A percentile compares a stretch with the other conserved stretches of the same genome.
These are phyloP conservation scores for Suillus cothurnatus DNA, from an alignment of 768 basidiomycete genomes.

Conservation along the genomic window DNA sequence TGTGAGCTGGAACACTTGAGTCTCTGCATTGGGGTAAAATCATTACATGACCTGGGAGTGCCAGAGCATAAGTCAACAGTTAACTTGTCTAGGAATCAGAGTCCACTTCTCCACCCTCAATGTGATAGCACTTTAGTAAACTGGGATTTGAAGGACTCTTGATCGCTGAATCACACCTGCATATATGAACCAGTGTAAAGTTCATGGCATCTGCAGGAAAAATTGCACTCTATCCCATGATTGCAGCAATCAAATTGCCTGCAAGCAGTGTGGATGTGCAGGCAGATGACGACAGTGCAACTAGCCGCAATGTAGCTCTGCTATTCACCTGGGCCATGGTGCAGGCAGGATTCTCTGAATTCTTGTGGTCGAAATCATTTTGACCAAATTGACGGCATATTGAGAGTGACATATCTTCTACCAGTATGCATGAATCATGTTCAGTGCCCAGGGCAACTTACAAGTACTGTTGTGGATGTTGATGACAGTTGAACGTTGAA, in stretches of 20 bases:
- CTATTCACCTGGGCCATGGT: too few relatives aligned
- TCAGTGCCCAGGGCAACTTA: not conserved
- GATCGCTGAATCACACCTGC: not conserved
- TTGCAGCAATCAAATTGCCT: not conserved
- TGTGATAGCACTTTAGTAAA: not conserved
- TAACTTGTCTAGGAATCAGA: not conserved
- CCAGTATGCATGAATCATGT: not conserved
- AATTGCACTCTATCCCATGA: too few relatives aligned
- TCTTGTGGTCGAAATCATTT: not conserved
- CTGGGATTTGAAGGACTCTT: not conserved
- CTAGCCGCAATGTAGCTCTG: too few relatives aligned
- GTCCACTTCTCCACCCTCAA: not conserved
- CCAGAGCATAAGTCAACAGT: too few relatives aligned
- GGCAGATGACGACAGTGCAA: too few relatives aligned
- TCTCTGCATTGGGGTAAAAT: not conserved
- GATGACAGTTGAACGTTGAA: too few relatives aligned
- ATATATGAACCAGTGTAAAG: not conserved
- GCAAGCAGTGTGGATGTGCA: not conserved
- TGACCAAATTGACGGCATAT: not conserved
- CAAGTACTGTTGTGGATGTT: too few relatives aligned
- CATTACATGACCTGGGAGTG: not conserved
- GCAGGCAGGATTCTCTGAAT: not conserved
- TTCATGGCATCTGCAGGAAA: not conserved
- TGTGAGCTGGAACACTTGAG: not conserved
- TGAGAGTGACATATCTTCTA: not conserved